Conservation (phyloP, 495 filamentous ascomycete species). For the Penicillium nucicola region DNA sequence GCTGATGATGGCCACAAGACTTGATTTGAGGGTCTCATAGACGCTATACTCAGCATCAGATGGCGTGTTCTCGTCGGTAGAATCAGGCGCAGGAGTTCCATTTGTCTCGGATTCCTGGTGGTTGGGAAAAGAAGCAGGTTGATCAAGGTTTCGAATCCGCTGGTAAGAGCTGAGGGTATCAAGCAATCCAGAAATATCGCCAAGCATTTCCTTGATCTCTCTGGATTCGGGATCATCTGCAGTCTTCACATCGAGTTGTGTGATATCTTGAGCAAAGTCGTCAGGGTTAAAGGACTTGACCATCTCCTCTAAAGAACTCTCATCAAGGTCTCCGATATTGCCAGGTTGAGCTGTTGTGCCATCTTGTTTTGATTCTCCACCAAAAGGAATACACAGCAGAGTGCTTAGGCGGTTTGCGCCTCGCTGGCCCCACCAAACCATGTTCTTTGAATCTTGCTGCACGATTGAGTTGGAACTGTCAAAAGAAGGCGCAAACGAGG, state of each 20-base stretch:
- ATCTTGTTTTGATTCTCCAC: conserved; percentile 35
- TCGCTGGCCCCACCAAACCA: conserved; percentile 83
- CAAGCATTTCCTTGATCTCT: conserved; percentile 68
- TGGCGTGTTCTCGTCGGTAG: conserved; percentile 46
- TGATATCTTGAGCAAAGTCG: conserved; percentile 25
- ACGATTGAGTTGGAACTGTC: conserved; percentile 77
- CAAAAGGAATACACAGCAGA: conserved; percentile 40
- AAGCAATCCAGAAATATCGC: conserved; percentile 77
- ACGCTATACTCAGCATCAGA: conserved; percentile 64
- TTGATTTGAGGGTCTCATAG: conserved; percentile 72
- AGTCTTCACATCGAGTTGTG: conserved; percentile 41
- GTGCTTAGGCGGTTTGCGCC: conserved; percentile 60
- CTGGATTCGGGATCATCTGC: conserved; percentile 48
- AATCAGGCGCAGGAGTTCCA: conserved; percentile 26
- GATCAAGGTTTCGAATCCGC: conserved; percentile 68
- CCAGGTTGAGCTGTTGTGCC: conserved; percentile 40
- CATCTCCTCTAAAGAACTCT: conserved; percentile 47
- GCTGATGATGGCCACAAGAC: conserved; percentile 67
- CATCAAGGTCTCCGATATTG: conserved; percentile 45
- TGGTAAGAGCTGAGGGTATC: conserved; percentile 86
- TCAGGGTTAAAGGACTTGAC: conserved; percentile 47
- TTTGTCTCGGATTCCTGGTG: conserved; percentile 43
- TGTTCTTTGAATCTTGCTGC: conserved; percentile 64
- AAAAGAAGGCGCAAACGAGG: conserved; percentile 79
- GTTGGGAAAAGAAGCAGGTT: conserved; percentile 24